Percentiles rank a stretch among this genome's conserved stretches.
phyloP scores from a whole-genome alignment of 257 asterid genomes.

The Gardenia jasminoides region DNA sequence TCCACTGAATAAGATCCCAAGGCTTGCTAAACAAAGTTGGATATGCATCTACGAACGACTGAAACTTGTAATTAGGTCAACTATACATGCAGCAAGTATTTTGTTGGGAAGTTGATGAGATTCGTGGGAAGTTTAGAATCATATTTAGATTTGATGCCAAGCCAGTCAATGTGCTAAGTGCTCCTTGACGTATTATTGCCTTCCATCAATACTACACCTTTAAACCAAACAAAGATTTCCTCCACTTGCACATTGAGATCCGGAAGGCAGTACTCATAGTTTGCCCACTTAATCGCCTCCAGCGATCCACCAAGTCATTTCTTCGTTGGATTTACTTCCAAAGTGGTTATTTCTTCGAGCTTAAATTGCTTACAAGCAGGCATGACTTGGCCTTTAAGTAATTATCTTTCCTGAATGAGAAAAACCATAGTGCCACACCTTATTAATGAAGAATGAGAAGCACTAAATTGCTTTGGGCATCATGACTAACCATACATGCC shows the following conservation, averaged over 20 bases:
- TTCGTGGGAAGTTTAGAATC: neutral
- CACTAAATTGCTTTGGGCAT: neutral
- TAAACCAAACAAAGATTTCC: conserved; percentile 7
- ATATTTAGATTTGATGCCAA: neutral
- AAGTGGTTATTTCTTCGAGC: neutral
- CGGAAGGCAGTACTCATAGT: neutral
- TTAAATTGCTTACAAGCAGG: neutral
- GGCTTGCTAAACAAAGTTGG: neutral
- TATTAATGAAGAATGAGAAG: neutral
- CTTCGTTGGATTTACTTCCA: neutral
- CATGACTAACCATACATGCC: neutral
- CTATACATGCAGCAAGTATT: neutral
- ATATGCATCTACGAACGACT: neutral
- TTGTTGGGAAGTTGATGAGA: neutral
- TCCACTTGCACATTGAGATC: neutral
- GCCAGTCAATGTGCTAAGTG: conserved; percentile 12
- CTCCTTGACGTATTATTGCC: conserved; percentile 8
- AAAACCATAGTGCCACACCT: neutral
- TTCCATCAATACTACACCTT: conserved; percentile 8
- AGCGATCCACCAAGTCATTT: neutral
- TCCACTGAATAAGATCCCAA: neutral
- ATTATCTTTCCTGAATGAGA: neutral
- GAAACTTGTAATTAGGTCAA: neutral
- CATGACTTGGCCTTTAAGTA: neutral
- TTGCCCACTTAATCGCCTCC: neutral